Percentiles rank a stretch among this genome's conserved stretches.
These are phyloP conservation scores for Rosa persica DNA, from an alignment of 306 rosid genomes.

Conservation along the genomic window DNA sequence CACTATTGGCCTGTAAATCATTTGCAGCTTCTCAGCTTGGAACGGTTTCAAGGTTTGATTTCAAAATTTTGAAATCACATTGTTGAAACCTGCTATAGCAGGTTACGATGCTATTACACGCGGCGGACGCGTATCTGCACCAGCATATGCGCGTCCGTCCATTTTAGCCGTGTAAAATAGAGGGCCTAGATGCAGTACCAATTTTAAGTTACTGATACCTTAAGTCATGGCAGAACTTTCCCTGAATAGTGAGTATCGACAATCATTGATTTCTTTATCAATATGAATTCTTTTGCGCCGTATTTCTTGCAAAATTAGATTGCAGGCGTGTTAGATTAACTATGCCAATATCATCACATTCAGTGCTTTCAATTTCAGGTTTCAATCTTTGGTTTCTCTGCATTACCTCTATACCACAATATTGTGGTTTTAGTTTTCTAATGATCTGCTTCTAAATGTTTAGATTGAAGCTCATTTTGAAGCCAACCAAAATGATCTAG, in stretches of 20 bases:
- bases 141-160: no score
- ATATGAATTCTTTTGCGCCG: neutral
- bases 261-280: neutral
- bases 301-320: neutral
- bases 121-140: no score
- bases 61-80: no score
- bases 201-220: no score
- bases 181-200: no score
- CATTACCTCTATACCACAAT: neutral
- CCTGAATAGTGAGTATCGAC: conserved; percentile 75
- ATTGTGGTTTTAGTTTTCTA: neutral
- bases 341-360: neutral
- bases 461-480: conserved; percentile 14
- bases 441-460: neutral
- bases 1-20: no score
- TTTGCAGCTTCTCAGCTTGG: no score
- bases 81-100: no score
- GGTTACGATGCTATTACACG: no score
- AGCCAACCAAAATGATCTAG: conserved; percentile 10
- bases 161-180: no score
- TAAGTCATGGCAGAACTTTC: no score
- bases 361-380: neutral
- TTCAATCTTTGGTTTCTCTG: neutral
- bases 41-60: no score
- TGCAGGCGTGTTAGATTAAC: neutral